Evolutionary conservation across 257 asterid genomes (phyloP).

Genomic region (Nicotiana paniculata): DNA sequence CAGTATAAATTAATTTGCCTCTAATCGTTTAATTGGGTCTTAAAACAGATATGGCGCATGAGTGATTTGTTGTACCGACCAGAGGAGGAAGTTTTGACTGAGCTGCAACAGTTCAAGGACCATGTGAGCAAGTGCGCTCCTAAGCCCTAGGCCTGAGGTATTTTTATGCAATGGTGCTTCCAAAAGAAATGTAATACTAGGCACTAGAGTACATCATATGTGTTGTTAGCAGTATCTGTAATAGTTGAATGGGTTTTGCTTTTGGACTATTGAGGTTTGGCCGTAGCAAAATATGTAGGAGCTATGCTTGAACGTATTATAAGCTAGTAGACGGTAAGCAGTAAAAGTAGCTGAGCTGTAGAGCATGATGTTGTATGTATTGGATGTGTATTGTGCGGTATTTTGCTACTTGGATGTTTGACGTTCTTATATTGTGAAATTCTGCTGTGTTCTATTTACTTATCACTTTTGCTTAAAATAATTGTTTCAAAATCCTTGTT

Average conservation of each 20-base stretch:
- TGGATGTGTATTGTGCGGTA: not conserved
- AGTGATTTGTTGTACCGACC: constrained; percentile 83
- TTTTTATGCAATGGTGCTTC: not conserved
- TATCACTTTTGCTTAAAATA: no score
- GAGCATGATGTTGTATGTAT: not conserved
- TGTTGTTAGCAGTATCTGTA: not conserved
- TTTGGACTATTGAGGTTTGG: not conserved
- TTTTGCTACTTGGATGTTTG: not conserved
- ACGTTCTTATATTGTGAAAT: not conserved
- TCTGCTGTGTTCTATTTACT: not conserved
- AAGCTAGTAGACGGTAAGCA: not conserved
- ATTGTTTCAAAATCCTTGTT: no score
- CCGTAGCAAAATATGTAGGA: not conserved
- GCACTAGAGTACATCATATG: not conserved
- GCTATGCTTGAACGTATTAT: not conserved
- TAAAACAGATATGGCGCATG: constrained; percentile 89
- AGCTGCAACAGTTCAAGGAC: constrained; percentile 82
- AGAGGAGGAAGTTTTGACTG: constrained; percentile 68
- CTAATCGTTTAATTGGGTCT: not conserved
- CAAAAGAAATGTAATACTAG: not conserved
- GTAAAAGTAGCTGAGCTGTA: not conserved
- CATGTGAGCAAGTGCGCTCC: constrained; percentile 72
- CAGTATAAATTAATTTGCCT: not conserved
- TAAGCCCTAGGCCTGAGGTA: constrained; percentile 22
- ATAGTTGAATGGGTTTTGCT: not conserved